Evolutionary conservation across 129 eudicot species (phyloP), one percentile per base, ranked within the genome.

Genomic region (Scalesia atractyloides): DNA sequence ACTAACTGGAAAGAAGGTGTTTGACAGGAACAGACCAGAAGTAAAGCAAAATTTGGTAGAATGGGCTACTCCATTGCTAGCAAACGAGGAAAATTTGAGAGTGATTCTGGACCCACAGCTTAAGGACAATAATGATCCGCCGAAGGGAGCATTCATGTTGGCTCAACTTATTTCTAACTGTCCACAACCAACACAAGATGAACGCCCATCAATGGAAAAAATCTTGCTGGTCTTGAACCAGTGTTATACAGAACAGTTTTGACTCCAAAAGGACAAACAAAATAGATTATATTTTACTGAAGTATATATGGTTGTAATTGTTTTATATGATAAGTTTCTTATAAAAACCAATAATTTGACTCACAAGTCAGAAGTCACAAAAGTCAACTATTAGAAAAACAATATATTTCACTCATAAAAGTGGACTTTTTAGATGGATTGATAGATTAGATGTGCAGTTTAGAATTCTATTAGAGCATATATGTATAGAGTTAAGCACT

Each of bases 1-100:
- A 18, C 26, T 79, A 48, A 79, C 83, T 33, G 85, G 76, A 58
- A 66, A 41, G 80, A 70, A 33, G 68, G 84, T 58, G 58, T 71
- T 22, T 51, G 87, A 79, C 70, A 22, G 46, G 22, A 65, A 17
- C 41, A 66, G 87, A 67, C 72, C 51, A n/a, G 19, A 15, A 1
- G 76, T 64, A 77, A 69, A 73, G 78, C 19, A 47, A 56, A 66
- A 79, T 58, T 20, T 73, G 66, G 66, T 79, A 53, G 16, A 57
- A 56, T 79, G 75, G 79, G 79, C 71, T 57, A 57, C 12, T 50
- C 64, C 69, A 56, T 79, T 79, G 7, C 74, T 79, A 67, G 3
- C 66, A 3, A 10, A 57, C 6, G 33, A 5, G 59, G 53, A 0
- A 10, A 59, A 73, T 48, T 19, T 79, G 75, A 30, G 53, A n/a